These are phyloP conservation scores for Trichodelitschia bisporula DNA, from an alignment of 495 filamentous ascomycete genomes.

Conservation along the genomic window DNA sequence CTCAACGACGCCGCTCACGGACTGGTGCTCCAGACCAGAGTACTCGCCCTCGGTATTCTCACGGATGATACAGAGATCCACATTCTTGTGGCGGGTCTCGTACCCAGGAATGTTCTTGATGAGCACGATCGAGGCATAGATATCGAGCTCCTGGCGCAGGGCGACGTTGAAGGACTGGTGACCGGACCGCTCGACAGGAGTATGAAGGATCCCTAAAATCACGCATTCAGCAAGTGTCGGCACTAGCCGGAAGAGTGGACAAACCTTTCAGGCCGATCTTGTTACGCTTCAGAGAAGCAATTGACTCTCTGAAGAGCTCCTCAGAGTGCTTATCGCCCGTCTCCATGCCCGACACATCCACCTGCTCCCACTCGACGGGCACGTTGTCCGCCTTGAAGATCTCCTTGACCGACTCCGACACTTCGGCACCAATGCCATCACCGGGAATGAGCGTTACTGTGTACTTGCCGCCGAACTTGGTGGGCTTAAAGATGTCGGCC, in stretches of 20 bases:
- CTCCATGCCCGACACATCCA: conserved; percentile 84
- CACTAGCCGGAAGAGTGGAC: background rate
- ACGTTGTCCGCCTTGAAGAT: conserved; percentile 99
- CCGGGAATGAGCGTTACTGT: conserved; percentile 95
- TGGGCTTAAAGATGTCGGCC: conserved; percentile 89
- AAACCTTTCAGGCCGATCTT: conserved; percentile 85
- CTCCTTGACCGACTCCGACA: conserved; percentile 91
- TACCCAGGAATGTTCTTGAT: conserved; percentile 99
- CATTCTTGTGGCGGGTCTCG: conserved; percentile 82
- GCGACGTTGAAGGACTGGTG: conserved; percentile 99
- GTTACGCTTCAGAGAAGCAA: conserved; percentile 87
- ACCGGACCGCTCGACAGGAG: conserved; percentile 84
- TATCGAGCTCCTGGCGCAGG: conserved; percentile 94
- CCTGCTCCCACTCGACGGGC: conserved; percentile 94
- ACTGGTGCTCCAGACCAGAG: conserved; percentile 95
- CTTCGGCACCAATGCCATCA: conserved; percentile 95
- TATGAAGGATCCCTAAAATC: conserved; percentile 59
- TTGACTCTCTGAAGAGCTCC: conserved; percentile 80
- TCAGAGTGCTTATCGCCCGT: conserved; percentile 72
- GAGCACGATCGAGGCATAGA: conserved; percentile 92
- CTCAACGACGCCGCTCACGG: conserved; percentile 87
- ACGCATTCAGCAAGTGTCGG: conserved; percentile 4
- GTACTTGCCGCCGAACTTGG: conserved; percentile 98
- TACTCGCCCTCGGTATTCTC: conserved; percentile 99
- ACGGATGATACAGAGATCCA: conserved; percentile 97